Conservation (phyloP, 192 early-diverging fungal genomes). For the Diversispora epigaea region DNA sequence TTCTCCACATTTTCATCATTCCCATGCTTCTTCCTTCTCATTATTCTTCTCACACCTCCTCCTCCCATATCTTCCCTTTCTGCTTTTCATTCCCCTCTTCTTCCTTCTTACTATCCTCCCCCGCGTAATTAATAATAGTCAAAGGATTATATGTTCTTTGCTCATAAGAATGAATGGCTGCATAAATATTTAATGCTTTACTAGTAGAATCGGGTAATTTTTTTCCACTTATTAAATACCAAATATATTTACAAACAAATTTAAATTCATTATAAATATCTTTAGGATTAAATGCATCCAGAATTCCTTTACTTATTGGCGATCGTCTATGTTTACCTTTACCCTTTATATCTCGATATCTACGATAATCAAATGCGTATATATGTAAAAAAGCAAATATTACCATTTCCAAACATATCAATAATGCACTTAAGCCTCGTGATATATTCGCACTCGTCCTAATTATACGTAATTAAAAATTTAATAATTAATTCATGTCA, state of each 20-base stretch:
- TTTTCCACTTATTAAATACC: too few relatives aligned
- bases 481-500: background rate
- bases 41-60: too few relatives aligned
- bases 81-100: too few relatives aligned
- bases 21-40: too few relatives aligned
- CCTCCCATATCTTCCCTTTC: too few relatives aligned
- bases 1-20: too few relatives aligned
- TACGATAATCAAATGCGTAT: slow-evolving; percentile 39
- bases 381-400: slow-evolving; percentile 43
- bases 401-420: slow-evolving; percentile 46
- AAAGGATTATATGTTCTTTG: too few relatives aligned
- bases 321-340: background rate
- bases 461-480: slow-evolving; percentile 37
- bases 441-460: slow-evolving; percentile 39
- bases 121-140: too few relatives aligned
- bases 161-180: too few relatives aligned
- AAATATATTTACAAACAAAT: background rate
- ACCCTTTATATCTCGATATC: slow-evolving; percentile 1
- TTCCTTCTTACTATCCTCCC: too few relatives aligned
- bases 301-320: background rate
- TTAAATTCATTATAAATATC: background rate
- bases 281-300: background rate
- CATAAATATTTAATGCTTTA: too few relatives aligned
- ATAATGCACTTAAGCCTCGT: slow-evolving; percentile 38
- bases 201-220: too few relatives aligned